Conservation (phyloP, 352 stramenopile genomes). For the Pythium aquatile region DNA sequence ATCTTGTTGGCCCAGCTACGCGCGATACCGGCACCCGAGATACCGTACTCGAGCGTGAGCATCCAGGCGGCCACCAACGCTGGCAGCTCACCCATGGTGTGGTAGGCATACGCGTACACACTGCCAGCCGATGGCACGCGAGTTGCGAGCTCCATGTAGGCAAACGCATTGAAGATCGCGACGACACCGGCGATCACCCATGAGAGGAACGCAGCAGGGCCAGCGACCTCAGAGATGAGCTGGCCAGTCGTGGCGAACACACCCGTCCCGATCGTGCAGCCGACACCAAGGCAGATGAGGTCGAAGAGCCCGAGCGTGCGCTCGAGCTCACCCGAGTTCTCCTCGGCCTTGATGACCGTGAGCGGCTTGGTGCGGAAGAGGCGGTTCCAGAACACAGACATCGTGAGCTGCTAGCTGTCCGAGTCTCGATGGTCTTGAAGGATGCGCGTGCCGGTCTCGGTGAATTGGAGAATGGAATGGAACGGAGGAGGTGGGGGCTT, state of each 20-base stretch:
- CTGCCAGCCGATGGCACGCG: slow-evolving; percentile 86
- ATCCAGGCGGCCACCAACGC: slow-evolving; percentile 87
- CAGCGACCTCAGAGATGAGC: slow-evolving; percentile 73
- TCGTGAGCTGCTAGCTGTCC: background rate
- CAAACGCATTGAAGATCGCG: slow-evolving; percentile 79
- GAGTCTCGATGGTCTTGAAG: background rate
- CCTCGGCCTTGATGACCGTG: slow-evolving; percentile 67
- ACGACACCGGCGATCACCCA: slow-evolving; percentile 81
- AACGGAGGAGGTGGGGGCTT: slow-evolving; percentile 2
- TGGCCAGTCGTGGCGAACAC: slow-evolving; percentile 83
- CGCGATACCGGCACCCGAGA: slow-evolving; percentile 88
- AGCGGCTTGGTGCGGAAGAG: slow-evolving; percentile 69
- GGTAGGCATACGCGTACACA: slow-evolving; percentile 93
- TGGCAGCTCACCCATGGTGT: slow-evolving; percentile 89
- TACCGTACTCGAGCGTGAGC: slow-evolving; percentile 90
- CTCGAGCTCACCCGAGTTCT: slow-evolving; percentile 54
- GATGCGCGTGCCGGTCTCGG: background rate
- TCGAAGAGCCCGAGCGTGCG: slow-evolving; percentile 85
- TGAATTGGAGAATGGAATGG: slow-evolving; percentile 8
- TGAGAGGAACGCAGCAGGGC: slow-evolving; percentile 73
- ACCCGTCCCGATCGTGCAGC: slow-evolving; percentile 88
- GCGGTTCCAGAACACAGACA: slow-evolving; percentile 8
- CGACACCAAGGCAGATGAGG: slow-evolving; percentile 87
- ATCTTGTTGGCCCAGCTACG: slow-evolving; percentile 92
- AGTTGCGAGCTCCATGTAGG: slow-evolving; percentile 88